phyloP scores from a whole-genome alignment of 2,329 filamentous ascomycete species.

The Fusarium pseudoanthophilum region DNA sequence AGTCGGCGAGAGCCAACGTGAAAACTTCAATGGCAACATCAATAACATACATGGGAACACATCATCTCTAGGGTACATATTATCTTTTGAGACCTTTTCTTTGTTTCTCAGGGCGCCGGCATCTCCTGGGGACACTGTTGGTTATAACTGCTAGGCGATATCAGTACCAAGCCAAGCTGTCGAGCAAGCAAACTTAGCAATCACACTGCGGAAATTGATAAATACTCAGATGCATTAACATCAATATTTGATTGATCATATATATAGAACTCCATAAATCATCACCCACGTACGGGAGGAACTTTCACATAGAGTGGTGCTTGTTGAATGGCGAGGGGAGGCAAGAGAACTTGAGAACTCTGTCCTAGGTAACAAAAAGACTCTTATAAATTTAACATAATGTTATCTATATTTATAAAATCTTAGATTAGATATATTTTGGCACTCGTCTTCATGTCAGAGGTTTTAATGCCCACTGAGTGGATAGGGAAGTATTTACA shows the following conservation, averaged over 20 bases:
- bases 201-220: no score
- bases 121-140: background rate
- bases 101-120: no score
- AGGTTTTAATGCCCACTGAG: background rate
- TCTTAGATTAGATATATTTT: background rate
- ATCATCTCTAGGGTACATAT: background rate
- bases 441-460: rapidly evolving
- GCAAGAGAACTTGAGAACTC: background rate
- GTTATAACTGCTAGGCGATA: background rate
- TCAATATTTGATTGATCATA: no score
- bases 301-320: background rate
- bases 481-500: background rate
- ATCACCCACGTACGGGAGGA: no score
- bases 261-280: no score
- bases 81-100: background rate
- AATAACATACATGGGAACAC: background rate
- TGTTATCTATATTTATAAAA: background rate
- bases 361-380: background rate
- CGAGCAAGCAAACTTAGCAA: background rate
- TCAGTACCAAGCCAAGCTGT: background rate
- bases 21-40: background rate
- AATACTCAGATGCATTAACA: background rate
- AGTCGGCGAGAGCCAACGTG: background rate
- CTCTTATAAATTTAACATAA: background rate
- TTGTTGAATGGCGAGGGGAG: background rate